Evolutionary conservation across 805 yeast species (phyloP).

Genomic region (Zygoascus ofunaensis): DNA sequence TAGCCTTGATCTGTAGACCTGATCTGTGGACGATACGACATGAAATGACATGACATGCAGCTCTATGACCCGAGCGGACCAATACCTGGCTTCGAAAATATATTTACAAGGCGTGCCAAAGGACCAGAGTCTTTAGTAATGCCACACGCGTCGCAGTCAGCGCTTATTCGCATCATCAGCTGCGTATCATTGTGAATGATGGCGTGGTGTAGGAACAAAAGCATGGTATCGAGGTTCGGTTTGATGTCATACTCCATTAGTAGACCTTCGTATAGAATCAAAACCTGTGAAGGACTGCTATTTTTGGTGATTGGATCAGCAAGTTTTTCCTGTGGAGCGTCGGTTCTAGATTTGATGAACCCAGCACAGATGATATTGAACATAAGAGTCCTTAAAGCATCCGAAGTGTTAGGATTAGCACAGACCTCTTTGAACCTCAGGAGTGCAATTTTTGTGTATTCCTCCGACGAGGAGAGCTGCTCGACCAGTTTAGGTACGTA

Average conservation of each 20-base stretch:
- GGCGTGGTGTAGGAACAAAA: constrained; percentile 1
- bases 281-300: background rate
- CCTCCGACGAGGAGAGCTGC: constrained; percentile 8
- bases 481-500: constrained; percentile 19
- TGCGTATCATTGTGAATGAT: constrained; percentile 1
- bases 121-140: background rate
- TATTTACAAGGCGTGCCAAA: background rate
- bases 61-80: too few relatives aligned
- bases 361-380: background rate
- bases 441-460: background rate
- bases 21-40: too few relatives aligned
- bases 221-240: constrained; percentile 4
- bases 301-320: background rate
- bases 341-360: background rate
- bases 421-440: background rate
- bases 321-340: background rate
- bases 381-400: background rate
- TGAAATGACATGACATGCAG: too few relatives aligned
- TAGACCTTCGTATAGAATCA: background rate
- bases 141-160: constrained; percentile 1
- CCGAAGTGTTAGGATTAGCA: constrained; percentile 1
- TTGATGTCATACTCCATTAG: background rate
- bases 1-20: too few relatives aligned
- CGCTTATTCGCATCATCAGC: background rate
- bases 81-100: too few relatives aligned